Evolutionary conservation across 2,329 filamentous ascomycete genomes (phyloP).

Genomic region (Cytospora chrysosperma): DNA sequence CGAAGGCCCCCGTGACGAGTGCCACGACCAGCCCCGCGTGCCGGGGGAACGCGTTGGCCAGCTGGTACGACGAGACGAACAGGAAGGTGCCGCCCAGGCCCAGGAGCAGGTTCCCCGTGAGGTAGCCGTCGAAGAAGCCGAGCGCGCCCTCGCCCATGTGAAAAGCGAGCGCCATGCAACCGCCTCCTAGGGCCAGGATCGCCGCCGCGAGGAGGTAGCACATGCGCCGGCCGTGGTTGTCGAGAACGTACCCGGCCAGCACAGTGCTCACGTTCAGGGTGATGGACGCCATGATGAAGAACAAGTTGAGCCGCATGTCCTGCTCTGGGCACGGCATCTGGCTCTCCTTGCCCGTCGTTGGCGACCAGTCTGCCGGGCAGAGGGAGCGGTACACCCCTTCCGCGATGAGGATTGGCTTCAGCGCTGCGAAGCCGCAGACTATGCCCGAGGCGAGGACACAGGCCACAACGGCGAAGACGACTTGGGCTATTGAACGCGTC

Average conservation of each 20-base stretch:
- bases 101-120: conserved; percentile 58
- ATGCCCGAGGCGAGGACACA: conserved; percentile 65
- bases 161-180: conserved; percentile 41
- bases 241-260: conserved; percentile 65
- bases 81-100: conserved; percentile 62
- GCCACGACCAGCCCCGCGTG: conserved; percentile 61
- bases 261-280: conserved; percentile 67
- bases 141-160: conserved; percentile 5
- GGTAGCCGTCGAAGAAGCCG: conserved; percentile 55
- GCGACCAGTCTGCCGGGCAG: conserved; percentile 39
- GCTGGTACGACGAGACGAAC: conserved; percentile 64
- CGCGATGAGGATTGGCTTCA: conserved; percentile 61
- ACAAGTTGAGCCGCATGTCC: conserved; percentile 58
- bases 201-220: conserved; percentile 61
- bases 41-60: conserved; percentile 63
- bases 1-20: conserved; percentile 62
- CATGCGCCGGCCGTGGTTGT: conserved; percentile 63
- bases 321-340: conserved; percentile 52
- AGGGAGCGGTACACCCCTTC: conserved; percentile 56
- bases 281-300: conserved; percentile 47
- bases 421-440: conserved; percentile 63
- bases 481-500: conserved; percentile 51
- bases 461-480: conserved; percentile 61
- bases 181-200: conserved; percentile 58
- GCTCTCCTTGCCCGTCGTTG: conserved; percentile 3